phyloP scores from a whole-genome alignment of 371 early-diverging fungal species.

The Saksenaea vasiformis region DNA sequence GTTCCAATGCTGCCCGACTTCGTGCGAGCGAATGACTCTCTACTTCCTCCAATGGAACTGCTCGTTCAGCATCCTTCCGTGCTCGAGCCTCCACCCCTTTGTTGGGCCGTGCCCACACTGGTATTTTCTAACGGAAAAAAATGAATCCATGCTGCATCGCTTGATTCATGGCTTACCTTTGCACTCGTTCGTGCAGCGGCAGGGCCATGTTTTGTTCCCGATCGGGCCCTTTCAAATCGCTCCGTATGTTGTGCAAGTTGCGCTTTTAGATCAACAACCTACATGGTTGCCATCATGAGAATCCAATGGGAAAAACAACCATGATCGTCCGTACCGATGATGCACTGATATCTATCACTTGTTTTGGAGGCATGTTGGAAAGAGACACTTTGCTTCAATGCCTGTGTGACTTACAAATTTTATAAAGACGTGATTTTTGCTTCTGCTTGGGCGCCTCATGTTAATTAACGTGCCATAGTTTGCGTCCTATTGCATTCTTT shows the following conservation, averaged over 20 bases:
- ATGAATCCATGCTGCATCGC: background rate
- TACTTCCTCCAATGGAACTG: slow-evolving; percentile 30
- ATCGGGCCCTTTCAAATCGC: slow-evolving; percentile 35
- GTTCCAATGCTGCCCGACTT: slow-evolving; percentile 62
- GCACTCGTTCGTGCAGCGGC: slow-evolving; percentile 26
- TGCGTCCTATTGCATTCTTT: no score
- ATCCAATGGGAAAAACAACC: background rate
- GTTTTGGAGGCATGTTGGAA: background rate
- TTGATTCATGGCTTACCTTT: slow-evolving; percentile 15
- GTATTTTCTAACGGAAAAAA: slow-evolving; percentile 45
- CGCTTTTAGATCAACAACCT: slow-evolving; percentile 43
- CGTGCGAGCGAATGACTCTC: slow-evolving; percentile 35
- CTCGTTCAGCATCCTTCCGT: slow-evolving; percentile 20
- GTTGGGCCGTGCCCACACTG: slow-evolving; percentile 62
- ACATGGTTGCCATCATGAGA: background rate
- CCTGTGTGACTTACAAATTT: background rate
- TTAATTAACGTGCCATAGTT: no score
- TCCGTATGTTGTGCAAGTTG: slow-evolving; percentile 42
- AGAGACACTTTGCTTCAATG: background rate
- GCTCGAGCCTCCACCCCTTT: slow-evolving; percentile 54
- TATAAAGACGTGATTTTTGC: no score
- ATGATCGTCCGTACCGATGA: slow-evolving; percentile 21
- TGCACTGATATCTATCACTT: slow-evolving; percentile 31
- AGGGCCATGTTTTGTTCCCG: slow-evolving; percentile 33
- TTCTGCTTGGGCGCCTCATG: no score